These are phyloP conservation scores for Medicago lupulina DNA, from an alignment of 306 rosid species.

Conservation along the genomic window DNA sequence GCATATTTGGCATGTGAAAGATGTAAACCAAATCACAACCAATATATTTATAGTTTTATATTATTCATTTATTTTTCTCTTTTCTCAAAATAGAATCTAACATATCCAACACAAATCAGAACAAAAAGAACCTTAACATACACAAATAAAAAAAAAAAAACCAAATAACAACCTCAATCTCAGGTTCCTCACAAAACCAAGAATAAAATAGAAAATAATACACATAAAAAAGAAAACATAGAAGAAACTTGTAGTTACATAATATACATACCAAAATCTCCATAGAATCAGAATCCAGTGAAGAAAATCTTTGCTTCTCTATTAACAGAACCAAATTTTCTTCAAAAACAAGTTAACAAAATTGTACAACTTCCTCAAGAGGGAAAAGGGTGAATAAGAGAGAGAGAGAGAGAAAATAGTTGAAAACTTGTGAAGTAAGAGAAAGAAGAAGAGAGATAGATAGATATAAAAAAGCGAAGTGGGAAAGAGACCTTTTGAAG, in stretches of 20 bases:
- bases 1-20: conserved; percentile 26
- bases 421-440: background rate
- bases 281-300: conserved; percentile 50
- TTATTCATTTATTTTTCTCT: background rate
- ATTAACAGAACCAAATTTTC: conserved; percentile 29
- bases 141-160: conserved; percentile 24
- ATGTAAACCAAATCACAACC: conserved; percentile 33
- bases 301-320: conserved; percentile 26
- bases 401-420: background rate
- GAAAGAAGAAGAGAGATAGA: background rate
- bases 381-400: background rate
- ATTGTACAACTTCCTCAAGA: background rate
- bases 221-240: conserved; percentile 10
- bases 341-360: background rate
- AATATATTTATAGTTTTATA: no score
- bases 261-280: conserved; percentile 53
- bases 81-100: conserved; percentile 17
- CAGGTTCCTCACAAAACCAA: background rate
- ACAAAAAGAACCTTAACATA: conserved; percentile 3
- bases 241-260: conserved; percentile 8
- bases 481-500: conserved; percentile 42
- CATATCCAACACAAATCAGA: conserved; percentile 26
- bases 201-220: conserved; percentile 28
- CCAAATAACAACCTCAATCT: conserved; percentile 12
- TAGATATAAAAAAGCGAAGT: conserved; percentile 35